Evolutionary conservation across 805 yeast genomes (phyloP).

Genomic region (Sugiyamaella smithiae): DNA sequence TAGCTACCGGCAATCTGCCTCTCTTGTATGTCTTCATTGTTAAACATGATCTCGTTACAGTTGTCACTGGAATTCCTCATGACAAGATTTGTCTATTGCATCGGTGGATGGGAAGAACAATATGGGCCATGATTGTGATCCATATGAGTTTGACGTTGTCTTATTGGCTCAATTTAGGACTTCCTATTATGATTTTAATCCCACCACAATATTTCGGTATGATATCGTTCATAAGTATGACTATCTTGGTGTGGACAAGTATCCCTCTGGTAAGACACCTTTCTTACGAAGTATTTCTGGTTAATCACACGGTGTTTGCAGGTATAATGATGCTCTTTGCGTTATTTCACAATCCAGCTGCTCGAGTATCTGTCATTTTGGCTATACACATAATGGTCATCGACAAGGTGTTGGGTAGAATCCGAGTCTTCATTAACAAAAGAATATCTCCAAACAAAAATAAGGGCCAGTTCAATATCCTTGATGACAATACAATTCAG

Average conservation of each 20-base stretch:
- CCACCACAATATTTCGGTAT: constrained; percentile 53
- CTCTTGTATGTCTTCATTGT: constrained; percentile 37
- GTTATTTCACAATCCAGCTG: constrained; percentile 41
- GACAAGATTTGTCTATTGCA: constrained; percentile 43
- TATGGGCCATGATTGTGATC: constrained; percentile 37
- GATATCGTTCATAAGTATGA: constrained; percentile 42
- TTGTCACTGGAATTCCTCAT: constrained; percentile 42
- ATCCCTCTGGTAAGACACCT: constrained; percentile 37
- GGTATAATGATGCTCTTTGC: constrained; percentile 44
- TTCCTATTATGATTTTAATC: constrained; percentile 41
- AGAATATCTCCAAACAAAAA: constrained; percentile 41
- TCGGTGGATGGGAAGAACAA: constrained; percentile 44
- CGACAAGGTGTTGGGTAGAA: constrained; percentile 39
- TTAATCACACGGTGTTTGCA: constrained; percentile 43
- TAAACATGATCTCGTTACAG: constrained; percentile 42
- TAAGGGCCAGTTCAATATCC: constrained; percentile 37
- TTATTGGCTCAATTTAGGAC: constrained; percentile 44
- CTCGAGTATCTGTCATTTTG: constrained; percentile 37
- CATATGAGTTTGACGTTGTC: constrained; percentile 37
- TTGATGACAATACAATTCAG: constrained; percentile 43
- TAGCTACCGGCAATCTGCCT: constrained; percentile 43
- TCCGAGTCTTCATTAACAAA: constrained; percentile 36
- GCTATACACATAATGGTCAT: constrained; percentile 44
- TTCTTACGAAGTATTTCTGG: constrained; percentile 44
- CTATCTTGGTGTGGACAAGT: constrained; percentile 39